A percentile compares a stretch with the other conserved stretches of the same genome.
Conservation (phyloP, 805 yeast species). For the Starmerella davenportii region DNA sequence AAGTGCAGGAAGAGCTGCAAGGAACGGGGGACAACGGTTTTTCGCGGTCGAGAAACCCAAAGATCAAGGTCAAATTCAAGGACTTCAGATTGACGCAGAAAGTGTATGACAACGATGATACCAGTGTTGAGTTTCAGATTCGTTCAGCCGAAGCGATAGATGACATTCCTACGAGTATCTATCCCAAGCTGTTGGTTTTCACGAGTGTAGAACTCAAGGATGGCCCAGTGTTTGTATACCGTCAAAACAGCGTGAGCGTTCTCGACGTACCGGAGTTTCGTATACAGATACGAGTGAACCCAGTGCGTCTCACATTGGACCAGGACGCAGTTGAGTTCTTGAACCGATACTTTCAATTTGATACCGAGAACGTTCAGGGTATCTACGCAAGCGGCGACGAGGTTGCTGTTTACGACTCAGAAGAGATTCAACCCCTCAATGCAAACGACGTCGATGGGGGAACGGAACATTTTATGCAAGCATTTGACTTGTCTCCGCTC, state of each 20-base stretch:
- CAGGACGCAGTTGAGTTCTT: constrained; percentile 84
- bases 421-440: no score
- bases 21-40: not conserved
- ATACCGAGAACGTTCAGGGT: constrained; percentile 42
- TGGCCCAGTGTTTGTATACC: not conserved
- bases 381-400: not conserved
- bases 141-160: constrained; percentile 7
- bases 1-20: not conserved
- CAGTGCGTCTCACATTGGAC: constrained; percentile 70
- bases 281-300: constrained; percentile 30
- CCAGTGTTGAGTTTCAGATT: not conserved
- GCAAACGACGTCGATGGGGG: no score
- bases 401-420: not conserved
- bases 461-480: constrained; percentile 38
- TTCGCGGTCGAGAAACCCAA: not conserved
- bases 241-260: constrained; percentile 1
- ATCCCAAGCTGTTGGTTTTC: constrained; percentile 1
- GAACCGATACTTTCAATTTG: constrained; percentile 59
- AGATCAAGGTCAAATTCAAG: not conserved
- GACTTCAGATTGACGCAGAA: not conserved
- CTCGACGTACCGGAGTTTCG: constrained; percentile 6
- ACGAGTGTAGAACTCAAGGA: not conserved
- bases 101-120: not conserved
- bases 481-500: constrained; percentile 33
- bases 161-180: constrained; percentile 4